phyloP scores from a whole-genome alignment of 2,329 filamentous ascomycete species.

The Chaetoscypha palmicola region DNA sequence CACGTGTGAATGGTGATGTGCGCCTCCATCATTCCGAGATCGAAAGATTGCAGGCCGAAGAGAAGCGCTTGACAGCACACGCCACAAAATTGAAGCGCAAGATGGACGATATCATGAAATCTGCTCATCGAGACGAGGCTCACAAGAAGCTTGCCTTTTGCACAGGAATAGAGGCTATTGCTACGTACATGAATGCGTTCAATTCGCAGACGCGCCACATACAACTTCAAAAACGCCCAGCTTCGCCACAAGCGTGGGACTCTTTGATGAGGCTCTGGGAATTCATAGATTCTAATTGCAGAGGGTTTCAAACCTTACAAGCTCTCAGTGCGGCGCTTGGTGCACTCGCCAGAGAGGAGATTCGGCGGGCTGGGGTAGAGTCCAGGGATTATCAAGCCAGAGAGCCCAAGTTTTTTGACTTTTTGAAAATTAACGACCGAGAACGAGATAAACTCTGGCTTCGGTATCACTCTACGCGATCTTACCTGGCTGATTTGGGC shows the following conservation, averaged over 20 bases:
- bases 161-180: slow-evolving; percentile 26
- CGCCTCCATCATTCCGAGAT: slow-evolving; percentile 9
- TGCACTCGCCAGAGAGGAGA: slow-evolving; percentile 16
- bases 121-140: slow-evolving; percentile 11
- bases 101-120: slow-evolving; percentile 26
- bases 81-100: slow-evolving; percentile 28
- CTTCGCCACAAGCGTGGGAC: slow-evolving; percentile 37
- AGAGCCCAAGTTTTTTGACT: slow-evolving; percentile 28
- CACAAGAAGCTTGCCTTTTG: slow-evolving; percentile 24
- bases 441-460: slow-evolving; percentile 28
- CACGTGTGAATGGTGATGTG: slow-evolving; percentile 23
- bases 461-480: slow-evolving; percentile 19
- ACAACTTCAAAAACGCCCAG: slow-evolving; percentile 5
- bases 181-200: slow-evolving; percentile 28
- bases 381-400: slow-evolving; percentile 2
- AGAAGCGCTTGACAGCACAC: slow-evolving; percentile 13
- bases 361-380: slow-evolving; percentile 11
- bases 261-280: slow-evolving; percentile 41
- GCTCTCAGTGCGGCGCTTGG: slow-evolving; percentile 13
- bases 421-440: slow-evolving; percentile 13
- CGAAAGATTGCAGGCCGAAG: slow-evolving; percentile 11
- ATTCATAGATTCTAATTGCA: slow-evolving; percentile 35
- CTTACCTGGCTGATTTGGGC: slow-evolving; percentile 34
- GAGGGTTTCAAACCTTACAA: slow-evolving; percentile 21
- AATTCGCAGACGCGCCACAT: slow-evolving; percentile 10